Base-by-base conservation (phyloP, 2,329 filamentous ascomycete species). In the Periconia digitata region DNA sequence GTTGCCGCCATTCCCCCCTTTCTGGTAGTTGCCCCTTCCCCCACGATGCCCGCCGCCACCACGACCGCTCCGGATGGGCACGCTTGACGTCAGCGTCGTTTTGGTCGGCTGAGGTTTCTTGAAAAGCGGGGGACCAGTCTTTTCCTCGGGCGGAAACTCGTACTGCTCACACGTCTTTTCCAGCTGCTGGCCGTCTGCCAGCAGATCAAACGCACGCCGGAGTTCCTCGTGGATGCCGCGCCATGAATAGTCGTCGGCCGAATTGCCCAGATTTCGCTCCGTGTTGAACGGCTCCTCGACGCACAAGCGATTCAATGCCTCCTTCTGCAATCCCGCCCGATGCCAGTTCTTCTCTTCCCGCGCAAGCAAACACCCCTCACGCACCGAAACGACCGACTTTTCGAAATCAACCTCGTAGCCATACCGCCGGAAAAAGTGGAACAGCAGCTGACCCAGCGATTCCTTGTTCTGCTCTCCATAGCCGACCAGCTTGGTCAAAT, bases 211-310 rank as follows among this genome's bases (percentile, higher is more conserved):
- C 1, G 94, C 94, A 56, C 91, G 82, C 52, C 94, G 85, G 42
- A 99, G 77, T 72, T 99, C 94, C 57, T 90, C 72, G 68, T 99
- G 94, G 23, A 99, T 82, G 1, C 94, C 94, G 43, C 88, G 84
- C 73, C 96, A 96, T 0, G 94, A 92, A 37, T 89, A 95, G 67
- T 96, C 92, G 67, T 99, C 94, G 8, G 91, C 94, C 2, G 94
- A 97, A 62, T 99, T 99, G 36, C 92, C 94, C 39, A 99, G 78
- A 68, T 99, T 99, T 36, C 94, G 84, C 29, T 81, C 80, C 3
- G 81, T 87, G 63, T 96, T 99, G 78, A 99, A 99, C 0, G 94
- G 94, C 70, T 99, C 94, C 68, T 99, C 94, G 10, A 99, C 90
- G 67, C 92, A 96, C 24, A 99, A 80, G 54, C 88, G 85, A 63